phyloP scores from a whole-genome alignment of 2,329 filamentous ascomycete genomes.

The Pyricularia pennisetigena region DNA sequence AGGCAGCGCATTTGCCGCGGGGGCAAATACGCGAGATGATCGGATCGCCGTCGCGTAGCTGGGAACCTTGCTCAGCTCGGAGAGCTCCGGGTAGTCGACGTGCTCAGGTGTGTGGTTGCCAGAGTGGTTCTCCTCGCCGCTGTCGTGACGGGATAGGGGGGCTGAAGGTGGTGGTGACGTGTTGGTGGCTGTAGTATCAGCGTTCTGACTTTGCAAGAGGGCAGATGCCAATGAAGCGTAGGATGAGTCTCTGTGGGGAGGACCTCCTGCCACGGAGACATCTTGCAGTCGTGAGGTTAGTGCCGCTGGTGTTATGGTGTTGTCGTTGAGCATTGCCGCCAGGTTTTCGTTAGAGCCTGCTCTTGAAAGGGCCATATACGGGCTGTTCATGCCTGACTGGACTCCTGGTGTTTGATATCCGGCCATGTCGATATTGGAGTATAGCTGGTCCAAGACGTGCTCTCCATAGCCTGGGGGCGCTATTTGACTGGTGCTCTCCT shows the following conservation, averaged over 20 bases:
- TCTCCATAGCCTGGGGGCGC: constrained; percentile 86
- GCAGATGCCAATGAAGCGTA: constrained; percentile 12
- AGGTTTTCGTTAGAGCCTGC: constrained; percentile 77
- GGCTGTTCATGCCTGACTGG: constrained; percentile 69
- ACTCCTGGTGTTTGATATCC: constrained; percentile 72
- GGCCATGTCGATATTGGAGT: constrained; percentile 72
- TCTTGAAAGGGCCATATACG: constrained; percentile 62
- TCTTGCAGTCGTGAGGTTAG: constrained; percentile 61
- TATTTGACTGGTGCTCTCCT: constrained; percentile 26
- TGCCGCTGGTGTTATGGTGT: constrained; percentile 37
- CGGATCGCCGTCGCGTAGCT: constrained; percentile 68
- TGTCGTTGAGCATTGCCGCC: constrained; percentile 40
- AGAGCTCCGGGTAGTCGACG: constrained; percentile 47
- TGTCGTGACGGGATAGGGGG: constrained; percentile 42
- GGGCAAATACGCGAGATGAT: constrained; percentile 42
- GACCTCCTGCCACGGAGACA: constrained; percentile 37
- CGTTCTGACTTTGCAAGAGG: not conserved
- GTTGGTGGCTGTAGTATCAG: not conserved
- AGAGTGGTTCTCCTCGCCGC: constrained; percentile 35
- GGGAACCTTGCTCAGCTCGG: constrained; percentile 61
- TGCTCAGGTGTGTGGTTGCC: constrained; percentile 47
- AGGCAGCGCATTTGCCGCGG: constrained; percentile 41
- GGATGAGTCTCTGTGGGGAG: constrained; percentile 33
- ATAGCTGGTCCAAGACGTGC: constrained; percentile 82
- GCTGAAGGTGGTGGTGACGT: constrained; percentile 32